A percentile compares a stretch with the other conserved stretches of the same genome.
Conservation (phyloP, 2,329 filamentous ascomycete species). For the Trichoderma sp. region DNA sequence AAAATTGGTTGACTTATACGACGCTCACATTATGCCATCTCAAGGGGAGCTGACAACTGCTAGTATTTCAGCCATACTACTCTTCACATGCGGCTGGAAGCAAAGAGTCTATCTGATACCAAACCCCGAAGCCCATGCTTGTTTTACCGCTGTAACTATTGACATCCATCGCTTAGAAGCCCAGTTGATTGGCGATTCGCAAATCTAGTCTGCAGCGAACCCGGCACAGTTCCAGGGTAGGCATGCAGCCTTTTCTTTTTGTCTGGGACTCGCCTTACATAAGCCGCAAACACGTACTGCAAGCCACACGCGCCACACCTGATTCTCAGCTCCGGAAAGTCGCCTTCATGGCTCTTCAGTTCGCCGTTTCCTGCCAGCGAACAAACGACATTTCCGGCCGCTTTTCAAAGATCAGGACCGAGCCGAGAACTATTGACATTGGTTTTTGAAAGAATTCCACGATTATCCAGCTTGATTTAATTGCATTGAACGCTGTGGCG, state of each 20-base stretch:
- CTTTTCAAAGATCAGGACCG: background rate
- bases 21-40: no score
- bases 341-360: slow-evolving; percentile 11
- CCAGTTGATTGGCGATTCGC: background rate
- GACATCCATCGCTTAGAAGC: background rate
- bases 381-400: background rate
- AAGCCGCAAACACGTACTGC: slow-evolving; percentile 13
- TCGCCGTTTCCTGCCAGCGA: slow-evolving; percentile 10
- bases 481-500: background rate
- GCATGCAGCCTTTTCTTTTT: background rate
- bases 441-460: background rate
- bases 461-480: background rate
- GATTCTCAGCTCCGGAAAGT: slow-evolving; percentile 19
- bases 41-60: background rate
- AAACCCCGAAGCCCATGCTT: background rate
- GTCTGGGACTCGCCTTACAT: background rate
- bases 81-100: background rate
- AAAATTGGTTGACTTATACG: no score
- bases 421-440: background rate
- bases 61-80: background rate
- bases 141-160: background rate
- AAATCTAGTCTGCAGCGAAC: background rate
- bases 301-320: slow-evolving; percentile 26
- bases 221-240: slow-evolving; percentile 5
- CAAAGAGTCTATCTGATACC: background rate